These are phyloP conservation scores for Lojkania enalia DNA, from an alignment of 2,329 filamentous ascomycete genomes.

Conservation along the genomic window DNA sequence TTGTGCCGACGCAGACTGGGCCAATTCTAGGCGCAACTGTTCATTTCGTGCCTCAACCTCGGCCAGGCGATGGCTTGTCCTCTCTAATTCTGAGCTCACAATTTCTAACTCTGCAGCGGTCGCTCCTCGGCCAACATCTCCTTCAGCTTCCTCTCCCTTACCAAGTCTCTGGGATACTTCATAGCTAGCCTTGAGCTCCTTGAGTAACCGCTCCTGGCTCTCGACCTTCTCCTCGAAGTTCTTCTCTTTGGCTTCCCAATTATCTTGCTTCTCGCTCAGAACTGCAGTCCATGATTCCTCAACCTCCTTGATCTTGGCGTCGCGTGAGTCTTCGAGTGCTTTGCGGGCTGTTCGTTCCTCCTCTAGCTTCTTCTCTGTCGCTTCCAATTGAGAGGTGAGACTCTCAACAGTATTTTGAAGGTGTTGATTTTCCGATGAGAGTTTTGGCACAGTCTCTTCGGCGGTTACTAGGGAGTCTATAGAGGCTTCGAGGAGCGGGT, in stretches of 20 bases:
- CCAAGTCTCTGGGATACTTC: slow-evolving; percentile 92
- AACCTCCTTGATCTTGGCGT: slow-evolving; percentile 82
- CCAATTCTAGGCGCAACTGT: slow-evolving; percentile 85
- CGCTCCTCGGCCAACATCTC: slow-evolving; percentile 63
- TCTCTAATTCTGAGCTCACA: slow-evolving; percentile 86
- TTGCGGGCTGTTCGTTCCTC: slow-evolving; percentile 73
- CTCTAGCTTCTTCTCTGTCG: slow-evolving; percentile 78
- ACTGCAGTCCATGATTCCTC: slow-evolving; percentile 89
- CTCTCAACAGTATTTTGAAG: slow-evolving; percentile 77
- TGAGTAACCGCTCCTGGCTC: slow-evolving; percentile 87
- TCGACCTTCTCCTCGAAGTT: slow-evolving; percentile 90
- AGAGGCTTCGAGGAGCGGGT: slow-evolving; percentile 92
- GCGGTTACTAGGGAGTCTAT: slow-evolving; percentile 91
- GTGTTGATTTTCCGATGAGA: slow-evolving; percentile 85
- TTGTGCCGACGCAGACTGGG: slow-evolving; percentile 78
- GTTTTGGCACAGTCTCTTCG: slow-evolving; percentile 87
- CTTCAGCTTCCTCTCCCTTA: slow-evolving; percentile 67
- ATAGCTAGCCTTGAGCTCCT: slow-evolving; percentile 94
- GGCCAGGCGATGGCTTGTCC: slow-evolving; percentile 81
- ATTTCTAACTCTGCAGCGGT: slow-evolving; percentile 92
- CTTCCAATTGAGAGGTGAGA: slow-evolving; percentile 80
- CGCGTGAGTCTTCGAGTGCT: slow-evolving; percentile 75
- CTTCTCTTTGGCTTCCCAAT: slow-evolving; percentile 94
- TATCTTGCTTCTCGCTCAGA: slow-evolving; percentile 89
- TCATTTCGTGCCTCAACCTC: slow-evolving; percentile 95